A percentile compares a stretch with the other conserved stretches of the same genome.
These are phyloP conservation scores for Helianthus annuus DNA, from an alignment of 129 eudicot species.

Conservation along the genomic window DNA sequence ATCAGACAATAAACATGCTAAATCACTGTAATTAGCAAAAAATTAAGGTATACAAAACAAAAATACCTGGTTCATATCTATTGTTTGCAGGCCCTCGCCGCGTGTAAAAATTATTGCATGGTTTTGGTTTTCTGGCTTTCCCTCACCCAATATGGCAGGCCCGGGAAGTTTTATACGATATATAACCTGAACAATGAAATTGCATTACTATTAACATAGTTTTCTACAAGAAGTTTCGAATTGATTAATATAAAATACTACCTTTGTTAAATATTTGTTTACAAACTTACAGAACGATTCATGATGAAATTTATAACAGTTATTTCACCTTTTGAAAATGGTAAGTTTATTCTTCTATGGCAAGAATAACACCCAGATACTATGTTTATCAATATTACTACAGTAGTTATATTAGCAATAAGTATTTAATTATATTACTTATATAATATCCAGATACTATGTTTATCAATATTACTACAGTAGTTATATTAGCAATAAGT, in stretches of 20 bases:
- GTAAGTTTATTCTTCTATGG: not conserved
- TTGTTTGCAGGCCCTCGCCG: conserved; percentile 91
- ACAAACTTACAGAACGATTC: not conserved
- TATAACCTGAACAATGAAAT: conserved; percentile 49
- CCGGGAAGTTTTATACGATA: conserved; percentile 92
- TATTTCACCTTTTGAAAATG: conserved; percentile 2
- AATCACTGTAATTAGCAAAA: conserved; percentile 2
- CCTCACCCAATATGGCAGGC: conserved; percentile 77
- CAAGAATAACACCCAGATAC: not conserved
- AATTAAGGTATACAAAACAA: not conserved
- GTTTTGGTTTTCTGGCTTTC: conserved; percentile 93
- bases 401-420: not conserved
- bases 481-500: not conserved
- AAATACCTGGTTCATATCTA: conserved; percentile 89
- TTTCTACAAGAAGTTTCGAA: not conserved
- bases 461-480: not conserved
- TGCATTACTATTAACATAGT: not conserved
- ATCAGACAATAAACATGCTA: conserved; percentile 22
- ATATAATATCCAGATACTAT: not conserved
- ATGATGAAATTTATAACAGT: not conserved
- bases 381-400: not conserved
- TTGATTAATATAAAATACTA: not conserved
- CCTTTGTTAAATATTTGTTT: not conserved
- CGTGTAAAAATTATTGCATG: conserved; percentile 91
- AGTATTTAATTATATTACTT: not conserved